Evolutionary conservation across 2,329 filamentous ascomycete species (phyloP).

Genomic region (Colletotrichum sp.): DNA sequence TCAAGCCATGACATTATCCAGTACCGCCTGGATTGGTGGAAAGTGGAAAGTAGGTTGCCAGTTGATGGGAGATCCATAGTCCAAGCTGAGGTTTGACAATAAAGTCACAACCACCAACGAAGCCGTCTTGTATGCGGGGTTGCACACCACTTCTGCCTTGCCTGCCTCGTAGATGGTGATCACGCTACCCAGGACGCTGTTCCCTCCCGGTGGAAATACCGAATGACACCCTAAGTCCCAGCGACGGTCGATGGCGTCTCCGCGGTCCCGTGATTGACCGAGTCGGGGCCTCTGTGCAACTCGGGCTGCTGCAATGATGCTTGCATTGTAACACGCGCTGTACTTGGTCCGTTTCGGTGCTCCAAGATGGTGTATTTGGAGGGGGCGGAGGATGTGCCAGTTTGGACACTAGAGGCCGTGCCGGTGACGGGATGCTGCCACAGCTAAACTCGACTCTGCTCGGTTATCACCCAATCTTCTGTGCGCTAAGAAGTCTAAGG

Average conservation of each 20-base stretch:
- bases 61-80: neutral
- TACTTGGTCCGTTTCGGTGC: neutral
- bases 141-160: neutral
- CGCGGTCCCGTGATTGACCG: neutral
- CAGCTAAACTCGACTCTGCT: neutral
- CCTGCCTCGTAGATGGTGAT: neutral
- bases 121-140: constrained; percentile 1
- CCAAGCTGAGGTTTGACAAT: neutral
- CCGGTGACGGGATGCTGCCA: neutral
- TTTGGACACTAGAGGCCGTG: neutral
- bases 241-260: constrained; percentile 2
- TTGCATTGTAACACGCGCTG: constrained; percentile 8
- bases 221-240: constrained; percentile 9
- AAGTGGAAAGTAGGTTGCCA: neutral
- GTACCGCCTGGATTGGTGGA: neutral
- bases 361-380: neutral
- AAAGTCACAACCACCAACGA: neutral
- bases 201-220: constrained; percentile 17
- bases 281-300: constrained; percentile 10
- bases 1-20: neutral
- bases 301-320: constrained; percentile 7
- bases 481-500: neutral
- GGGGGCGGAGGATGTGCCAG: neutral
- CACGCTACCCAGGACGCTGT: constrained; percentile 19
- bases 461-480: neutral